Conservation (phyloP, 2,329 filamentous ascomycete species). For the Aureobasidium mangrovei region DNA sequence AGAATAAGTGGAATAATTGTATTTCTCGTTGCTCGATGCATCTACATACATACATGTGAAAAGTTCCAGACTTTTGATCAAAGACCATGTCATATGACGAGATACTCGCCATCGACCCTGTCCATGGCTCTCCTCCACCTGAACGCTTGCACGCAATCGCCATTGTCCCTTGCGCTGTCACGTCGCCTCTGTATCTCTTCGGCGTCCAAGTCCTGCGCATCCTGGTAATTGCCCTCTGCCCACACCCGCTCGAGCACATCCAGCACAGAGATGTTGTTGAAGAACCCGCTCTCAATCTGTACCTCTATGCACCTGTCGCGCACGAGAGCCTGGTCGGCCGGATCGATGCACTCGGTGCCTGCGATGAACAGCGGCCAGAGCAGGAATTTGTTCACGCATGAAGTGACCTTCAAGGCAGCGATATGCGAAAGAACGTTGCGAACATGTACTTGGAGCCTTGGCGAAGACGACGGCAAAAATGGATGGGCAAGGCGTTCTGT, state of each 20-base stretch:
- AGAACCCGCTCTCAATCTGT: conserved; percentile 80
- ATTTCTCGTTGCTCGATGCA: neutral
- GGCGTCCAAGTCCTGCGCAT: conserved; percentile 19
- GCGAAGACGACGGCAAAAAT: conserved; percentile 59
- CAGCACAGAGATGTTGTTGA: conserved; percentile 81
- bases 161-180: conserved; percentile 18
- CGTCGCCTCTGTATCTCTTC: conserved; percentile 23
- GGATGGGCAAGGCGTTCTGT: conserved; percentile 79
- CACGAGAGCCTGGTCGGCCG: conserved; percentile 69
- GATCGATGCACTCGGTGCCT: conserved; percentile 79
- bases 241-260: conserved; percentile 81
- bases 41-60: neutral
- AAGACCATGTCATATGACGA: conserved; percentile 35
- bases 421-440: conserved; percentile 77
- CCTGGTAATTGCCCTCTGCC: conserved; percentile 34
- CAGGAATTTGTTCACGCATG: conserved; percentile 73
- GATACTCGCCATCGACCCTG: conserved; percentile 43
- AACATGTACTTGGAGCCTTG: conserved; percentile 75
- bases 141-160: conserved; percentile 33
- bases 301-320: conserved; percentile 76
- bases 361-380: conserved; percentile 90
- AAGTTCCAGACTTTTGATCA: neutral
- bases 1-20: neutral
- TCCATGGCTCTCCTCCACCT: conserved; percentile 45
- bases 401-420: conserved; percentile 63